Evolutionary conservation across 106 monocot genomes (phyloP), one percentile per base, ranked within the genome.

Genomic region (Dioscorea dumetorum): DNA sequence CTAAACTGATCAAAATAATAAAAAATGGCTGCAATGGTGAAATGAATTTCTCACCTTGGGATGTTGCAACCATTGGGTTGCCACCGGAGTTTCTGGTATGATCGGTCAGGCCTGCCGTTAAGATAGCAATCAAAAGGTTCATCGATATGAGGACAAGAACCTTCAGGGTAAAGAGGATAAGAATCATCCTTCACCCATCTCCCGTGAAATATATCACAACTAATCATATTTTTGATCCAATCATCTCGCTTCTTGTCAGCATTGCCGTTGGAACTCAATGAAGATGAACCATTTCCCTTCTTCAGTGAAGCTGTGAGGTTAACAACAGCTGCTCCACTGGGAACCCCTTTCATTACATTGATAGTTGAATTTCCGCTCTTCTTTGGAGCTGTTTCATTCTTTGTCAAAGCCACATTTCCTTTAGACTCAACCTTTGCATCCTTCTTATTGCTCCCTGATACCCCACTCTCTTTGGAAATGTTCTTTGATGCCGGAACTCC

Each of bases 111-210:
- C 54, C 92, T 62, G 13, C 92, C 92, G 64, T 92, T 92, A 22
- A n/a, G 68, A 22, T 76, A 73, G 71, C 92, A 92, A 64, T 92
- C 64, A 41, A 92, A 92, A 19, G 92, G 76, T 56, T 88, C 83
- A 41, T 92, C 92, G 20, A 92, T 85, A 62, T 88, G 83, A 23
- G 88, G 83, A 66, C 92, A 92, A 22, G 92, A 85, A 34, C 92
- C 88, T 28, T 80, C 83, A 18, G 73, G 77, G 48, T 88, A 92
- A 20, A 88, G 68, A 13, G 92, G 92, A 32, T 85, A 88, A 3
- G 82, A 76, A 16, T 85, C 78, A 70, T 92, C 85, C 15, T 81
- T 71, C 50, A 88, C 85, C 92, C 92, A 92, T 20, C 48, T 82
- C 24, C 92, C 92, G 10, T 85, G 70, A 64, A 88, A 92, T 31